Base-by-base conservation (phyloP, 2,329 filamentous ascomycete species). In the Alternaria triticimaculans region DNA sequence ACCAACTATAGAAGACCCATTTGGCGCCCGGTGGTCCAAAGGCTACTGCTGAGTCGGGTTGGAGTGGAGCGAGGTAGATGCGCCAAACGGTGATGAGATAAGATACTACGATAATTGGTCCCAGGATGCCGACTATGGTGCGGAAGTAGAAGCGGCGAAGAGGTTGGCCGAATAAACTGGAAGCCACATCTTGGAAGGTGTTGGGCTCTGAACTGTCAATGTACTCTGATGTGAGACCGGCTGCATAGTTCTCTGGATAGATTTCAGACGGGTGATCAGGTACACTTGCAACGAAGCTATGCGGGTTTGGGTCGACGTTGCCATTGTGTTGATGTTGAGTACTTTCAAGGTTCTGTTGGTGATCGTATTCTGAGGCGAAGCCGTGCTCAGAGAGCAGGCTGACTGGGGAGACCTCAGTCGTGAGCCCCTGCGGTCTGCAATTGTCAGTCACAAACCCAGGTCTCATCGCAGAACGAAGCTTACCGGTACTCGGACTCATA, bases 381-480 rank as follows among this genome's bases (percentile, higher is more conserved):
- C 4, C 8, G 15, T n/a, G 33, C 7, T 37, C 33, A n/a, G 33
- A n/a, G 4, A 37, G 33, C 0, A 37, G 33, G 33, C 15, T 37
- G 2, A n/a, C 3, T 9, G 33, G 3, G 33, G 33, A 37, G 33
- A 37, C 33, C 7, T 37, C 15, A 2, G 33, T n/a, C 0, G 8
- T 8, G 33, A n/a, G 15, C 15, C 15, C 15, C 0, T 37, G 15
- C 33, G 15, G 15, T n/a, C 33, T 37, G 33, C 33, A 2, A 37
- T 9, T 37, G 33, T 37, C 33, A 37, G 15, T n/a, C 15, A 1
- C 33, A n/a, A 37, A 37, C 0, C 15, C 8, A n/a, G 3, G 33
- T 8, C 15, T 37, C 0, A 0, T 37, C 15, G 15, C 33, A 37
- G 33, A 9, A n/a, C 2, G 3, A 0, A 3, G 2, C 7, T 37